These are phyloP conservation scores for Arctium minus DNA, from an alignment of 129 eudicot genomes.

Conservation along the genomic window DNA sequence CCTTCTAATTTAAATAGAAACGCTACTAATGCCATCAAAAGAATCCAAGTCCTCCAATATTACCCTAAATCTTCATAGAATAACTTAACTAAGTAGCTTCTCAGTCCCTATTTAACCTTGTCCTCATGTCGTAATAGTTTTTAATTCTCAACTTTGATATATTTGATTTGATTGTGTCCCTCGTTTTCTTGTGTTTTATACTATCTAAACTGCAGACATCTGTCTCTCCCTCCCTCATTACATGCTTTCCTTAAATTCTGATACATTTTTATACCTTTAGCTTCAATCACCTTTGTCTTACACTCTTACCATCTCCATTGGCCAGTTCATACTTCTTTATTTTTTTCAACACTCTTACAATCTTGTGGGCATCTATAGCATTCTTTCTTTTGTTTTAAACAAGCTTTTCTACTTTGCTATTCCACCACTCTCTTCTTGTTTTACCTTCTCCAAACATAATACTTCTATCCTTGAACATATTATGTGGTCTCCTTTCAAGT, in stretches of 20 bases:
- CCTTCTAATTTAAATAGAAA: neutral
- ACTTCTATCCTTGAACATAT: neutral
- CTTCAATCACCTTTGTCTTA: neutral
- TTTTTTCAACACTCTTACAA: neutral
- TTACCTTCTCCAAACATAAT: neutral
- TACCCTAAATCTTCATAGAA: neutral
- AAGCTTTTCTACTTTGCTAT: no score
- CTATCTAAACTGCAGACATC: neutral
- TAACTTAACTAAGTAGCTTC: neutral
- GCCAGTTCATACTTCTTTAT: neutral
- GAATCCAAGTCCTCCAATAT: neutral
- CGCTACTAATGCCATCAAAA: neutral
- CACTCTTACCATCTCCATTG: neutral
- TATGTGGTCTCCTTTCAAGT: neutral
- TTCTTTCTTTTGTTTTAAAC: neutral
- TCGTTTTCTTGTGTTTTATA: neutral
- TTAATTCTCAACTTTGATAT: neutral
- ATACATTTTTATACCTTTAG: no score
- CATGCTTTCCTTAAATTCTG: neutral
- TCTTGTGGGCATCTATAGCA: neutral
- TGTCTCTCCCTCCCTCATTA: neutral
- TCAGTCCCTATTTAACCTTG: neutral
- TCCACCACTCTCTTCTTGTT: neutral
- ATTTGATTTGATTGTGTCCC: neutral
- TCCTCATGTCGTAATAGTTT: neutral